Base-by-base conservation (phyloP, 2,329 filamentous ascomycete species). In the Penicillium griseofulvum region DNA sequence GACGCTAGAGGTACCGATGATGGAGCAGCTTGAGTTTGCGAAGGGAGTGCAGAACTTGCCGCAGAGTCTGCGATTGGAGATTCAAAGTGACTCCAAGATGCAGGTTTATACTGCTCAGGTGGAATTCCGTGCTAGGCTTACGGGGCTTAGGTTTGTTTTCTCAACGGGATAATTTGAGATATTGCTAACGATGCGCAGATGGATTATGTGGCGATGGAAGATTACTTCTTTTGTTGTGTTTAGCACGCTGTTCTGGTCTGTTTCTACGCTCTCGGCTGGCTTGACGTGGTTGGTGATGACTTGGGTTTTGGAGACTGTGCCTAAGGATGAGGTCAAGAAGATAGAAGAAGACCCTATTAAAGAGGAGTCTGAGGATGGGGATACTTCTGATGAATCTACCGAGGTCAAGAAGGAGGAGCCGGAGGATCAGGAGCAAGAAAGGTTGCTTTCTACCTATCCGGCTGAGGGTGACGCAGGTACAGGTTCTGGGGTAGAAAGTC, bases 181-280 rank as follows among this genome's bases (percentile, higher is more conserved):
- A 9, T 54, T 31, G 47, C 67, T 70, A 54, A 72, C 49, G 14
- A 19, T 33, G 51, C 17, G 49, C 55, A 80, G 88, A 46, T 94
- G 89, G 85, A 66, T 92, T 52, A 96, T 99, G 89, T 94, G 94
- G 66, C 86, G 90, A 58, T 87, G 93, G 75, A 85, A 88, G 12
- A 67, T 94, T 34, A 71, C 85, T 1, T 86, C 86, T 5, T 91
- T 91, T 55, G 49, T 88, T 0, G 66, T 87, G 0, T 88, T 91
- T 65, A 89, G 87, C 0, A 72, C 78, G 0, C 63, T 83, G 0
- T 97, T 97, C 73, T 97, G 92, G 91, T 69, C 77, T 1, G 83
- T 85, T 12, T 91, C 93, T 68, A 80, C 95, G 65, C 60, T 85
- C 0, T 87, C 87, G 39, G 83, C 89, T 70, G 77, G 80, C 1